Percentiles rank a stretch among this genome's conserved stretches.
These are phyloP conservation scores for Dictyostelium brefeldianum DNA, from an alignment of 78 protist genomes.

Conservation along the genomic window DNA sequence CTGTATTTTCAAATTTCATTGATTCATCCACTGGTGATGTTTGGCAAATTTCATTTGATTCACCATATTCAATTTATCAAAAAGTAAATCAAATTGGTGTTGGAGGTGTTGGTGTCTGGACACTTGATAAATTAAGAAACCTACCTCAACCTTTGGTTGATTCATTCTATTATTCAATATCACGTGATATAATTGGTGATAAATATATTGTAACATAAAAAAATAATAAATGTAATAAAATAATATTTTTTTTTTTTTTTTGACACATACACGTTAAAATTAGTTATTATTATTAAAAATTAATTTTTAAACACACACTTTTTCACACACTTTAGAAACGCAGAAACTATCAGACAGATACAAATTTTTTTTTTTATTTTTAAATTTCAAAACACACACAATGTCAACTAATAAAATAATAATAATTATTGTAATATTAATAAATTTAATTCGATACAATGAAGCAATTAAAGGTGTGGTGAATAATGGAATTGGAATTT, in stretches of 20 bases:
- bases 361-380: too few species aligned
- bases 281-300: too few species aligned
- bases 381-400: too few species aligned
- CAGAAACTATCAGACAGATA: too few species aligned
- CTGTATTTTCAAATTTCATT: neutral
- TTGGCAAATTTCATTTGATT: neutral
- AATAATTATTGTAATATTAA: too few species aligned
- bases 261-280: too few species aligned
- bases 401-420: too few species aligned
- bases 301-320: too few species aligned
- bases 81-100: neutral
- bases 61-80: neutral
- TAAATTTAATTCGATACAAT: too few species aligned
- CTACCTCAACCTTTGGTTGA: neutral
- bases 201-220: neutral
- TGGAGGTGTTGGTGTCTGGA: neutral
- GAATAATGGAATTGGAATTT: neutral
- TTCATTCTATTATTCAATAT: neutral
- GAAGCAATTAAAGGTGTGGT: too few species aligned
- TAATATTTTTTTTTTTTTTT: too few species aligned
- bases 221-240: neutral
- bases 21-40: neutral
- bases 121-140: neutral
- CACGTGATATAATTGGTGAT: neutral
- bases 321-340: too few species aligned